Percentiles rank a stretch among this genome's conserved stretches.
These are phyloP conservation scores for Saccharomycopsis fibuligera DNA, from an alignment of 805 yeast genomes.

Conservation along the genomic window DNA sequence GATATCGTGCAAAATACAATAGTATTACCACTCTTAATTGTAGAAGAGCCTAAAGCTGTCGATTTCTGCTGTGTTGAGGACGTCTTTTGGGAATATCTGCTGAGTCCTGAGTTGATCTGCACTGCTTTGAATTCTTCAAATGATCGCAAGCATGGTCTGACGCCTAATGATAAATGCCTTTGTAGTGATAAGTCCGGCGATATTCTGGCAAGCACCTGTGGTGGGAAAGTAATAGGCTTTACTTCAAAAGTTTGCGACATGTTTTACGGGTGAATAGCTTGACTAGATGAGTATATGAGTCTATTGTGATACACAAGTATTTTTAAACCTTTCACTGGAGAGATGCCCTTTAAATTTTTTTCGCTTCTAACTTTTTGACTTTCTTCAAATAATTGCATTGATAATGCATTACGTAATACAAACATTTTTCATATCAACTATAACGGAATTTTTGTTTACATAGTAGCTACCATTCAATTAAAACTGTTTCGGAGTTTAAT, in stretches of 20 bases:
- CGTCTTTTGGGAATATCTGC: constrained; percentile 28
- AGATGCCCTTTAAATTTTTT: too few species aligned
- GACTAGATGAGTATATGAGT: too few species aligned
- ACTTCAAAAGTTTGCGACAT: constrained; percentile 11
- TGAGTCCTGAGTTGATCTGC: constrained; percentile 26
- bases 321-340: too few species aligned
- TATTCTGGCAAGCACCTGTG: constrained; percentile 73
- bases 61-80: constrained; percentile 30
- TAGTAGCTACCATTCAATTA: too few species aligned
- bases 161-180: constrained; percentile 66
- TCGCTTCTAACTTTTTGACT: too few species aligned
- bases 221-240: constrained; percentile 60
- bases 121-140: constrained; percentile 68
- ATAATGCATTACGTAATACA: too few species aligned
- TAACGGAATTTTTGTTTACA: too few species aligned
- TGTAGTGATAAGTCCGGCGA: constrained; percentile 82
- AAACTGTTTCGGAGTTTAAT: too few species aligned
- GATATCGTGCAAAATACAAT: constrained; percentile 66
- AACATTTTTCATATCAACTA: too few species aligned
- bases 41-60: constrained; percentile 56
- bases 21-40: constrained; percentile 65
- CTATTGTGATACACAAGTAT: too few species aligned
- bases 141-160: constrained; percentile 69
- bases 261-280: too few species aligned
- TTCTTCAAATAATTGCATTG: too few species aligned